Base-by-base conservation (phyloP, 257 asterid genomes). In the Cinchona pubescens region DNA sequence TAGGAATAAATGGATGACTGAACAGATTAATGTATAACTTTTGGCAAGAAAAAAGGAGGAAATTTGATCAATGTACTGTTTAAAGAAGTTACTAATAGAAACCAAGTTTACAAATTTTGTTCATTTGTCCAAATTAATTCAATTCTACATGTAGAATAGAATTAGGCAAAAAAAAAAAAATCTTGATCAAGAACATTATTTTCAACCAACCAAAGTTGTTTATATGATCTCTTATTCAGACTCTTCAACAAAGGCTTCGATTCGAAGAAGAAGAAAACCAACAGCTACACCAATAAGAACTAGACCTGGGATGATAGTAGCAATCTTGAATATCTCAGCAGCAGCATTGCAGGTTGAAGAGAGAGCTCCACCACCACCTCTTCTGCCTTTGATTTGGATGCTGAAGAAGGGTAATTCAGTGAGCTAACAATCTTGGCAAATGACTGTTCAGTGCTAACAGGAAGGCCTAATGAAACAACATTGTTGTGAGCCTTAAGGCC, bases 401-500 rank as follows among this genome's bases (percentile, higher is more conserved):
- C n/a, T 35, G 88, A 75, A 14, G 80, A 75, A 49, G 51, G 76
- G 53, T 56, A 10, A 45, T 78, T 88, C 89, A 90, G 51, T 5
- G 96, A 81, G 80, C 83, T 80, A 46, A 86, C 93, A 71, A 92
- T 78, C 80, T 78, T 86, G 10, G 96, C 97, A 76, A 91, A 94
- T 3, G 85, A 86, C 58, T 83, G 90, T 15, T 94, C 92, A 45
- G 96, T 81, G 79, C 85, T 71, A 56, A 86, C 80, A 10, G 96
- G 91, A 23, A 85, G 82, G 55, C 96, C 94, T 78, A 94, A 82
- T 38, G 91, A 74, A 40, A 82, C 76, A 66, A 87, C 93, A 23
- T 67, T 77, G 92, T 87, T 88, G 35, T 85, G 87, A 19, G 98
- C 98, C 83, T 90, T 94, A 53, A 94, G 96, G 51, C 98, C 98